phyloP scores from a whole-genome alignment of 1,284 basidiomycete genomes.

The Taiwanofungus camphoratus region DNA sequence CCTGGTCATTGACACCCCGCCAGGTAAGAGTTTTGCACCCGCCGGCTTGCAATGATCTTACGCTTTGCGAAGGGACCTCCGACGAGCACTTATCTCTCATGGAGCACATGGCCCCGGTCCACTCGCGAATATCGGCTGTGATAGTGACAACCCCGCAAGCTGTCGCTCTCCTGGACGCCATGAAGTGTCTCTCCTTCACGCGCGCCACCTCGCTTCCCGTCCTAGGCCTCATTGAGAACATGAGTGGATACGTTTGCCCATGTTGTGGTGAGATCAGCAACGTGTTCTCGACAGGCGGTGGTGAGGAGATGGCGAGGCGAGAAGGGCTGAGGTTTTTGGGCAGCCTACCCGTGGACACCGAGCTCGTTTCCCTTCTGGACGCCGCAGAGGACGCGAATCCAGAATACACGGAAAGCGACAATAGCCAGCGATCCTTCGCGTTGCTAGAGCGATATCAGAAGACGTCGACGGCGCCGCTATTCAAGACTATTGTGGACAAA shows the following conservation, averaged over 20 bases:
- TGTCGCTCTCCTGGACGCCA: conserved; percentile 90
- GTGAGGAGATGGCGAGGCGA: conserved; percentile 76
- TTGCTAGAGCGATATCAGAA: conserved; percentile 50
- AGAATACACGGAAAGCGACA: conserved; percentile 19
- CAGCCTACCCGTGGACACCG: conserved; percentile 89
- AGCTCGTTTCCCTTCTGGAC: conserved; percentile 85
- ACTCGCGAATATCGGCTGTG: conserved; percentile 74
- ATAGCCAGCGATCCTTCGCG: conserved; percentile 31
- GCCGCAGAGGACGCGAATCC: conserved; percentile 41
- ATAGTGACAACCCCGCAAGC: conserved; percentile 98
- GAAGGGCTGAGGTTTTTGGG: conserved; percentile 82
- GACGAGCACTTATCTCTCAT: conserved; percentile 97
- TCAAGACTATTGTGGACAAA: conserved; percentile 45
- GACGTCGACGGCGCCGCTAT: conserved; percentile 60
- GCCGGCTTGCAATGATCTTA: conserved; percentile 4
- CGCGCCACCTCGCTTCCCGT: conserved; percentile 82
- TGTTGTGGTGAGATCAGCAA: conserved; percentile 93
- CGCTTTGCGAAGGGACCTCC: conserved; percentile 70
- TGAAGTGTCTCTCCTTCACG: conserved; percentile 96
- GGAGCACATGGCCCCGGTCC: conserved; percentile 88
- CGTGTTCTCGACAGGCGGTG: conserved; percentile 93
- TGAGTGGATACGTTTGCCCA: conserved; percentile 98
- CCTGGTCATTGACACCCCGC: conserved; percentile 95
- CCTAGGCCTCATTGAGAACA: conserved; percentile 96
- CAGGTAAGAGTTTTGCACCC: conserved; percentile 64